Evolutionary conservation across 257 asterid genomes (phyloP).

Genomic region (Solanum chmielewskii): DNA sequence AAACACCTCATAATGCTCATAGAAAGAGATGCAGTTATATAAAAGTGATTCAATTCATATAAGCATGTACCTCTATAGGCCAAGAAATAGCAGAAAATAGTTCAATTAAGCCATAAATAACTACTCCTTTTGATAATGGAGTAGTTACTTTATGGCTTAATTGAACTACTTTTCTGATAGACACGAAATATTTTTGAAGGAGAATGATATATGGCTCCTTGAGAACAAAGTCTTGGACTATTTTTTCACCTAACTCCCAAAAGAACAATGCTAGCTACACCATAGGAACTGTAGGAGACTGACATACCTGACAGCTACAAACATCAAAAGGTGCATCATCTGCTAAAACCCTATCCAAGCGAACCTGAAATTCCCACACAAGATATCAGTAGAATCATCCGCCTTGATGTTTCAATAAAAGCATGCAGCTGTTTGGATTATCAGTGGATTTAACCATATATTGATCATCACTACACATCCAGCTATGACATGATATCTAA

Average conservation of each 20-base stretch:
- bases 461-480: not conserved
- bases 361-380: conserved; percentile 40
- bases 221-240: not conserved
- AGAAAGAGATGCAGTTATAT: not conserved
- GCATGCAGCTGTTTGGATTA: not conserved
- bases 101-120: not conserved
- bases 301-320: conserved; percentile 90
- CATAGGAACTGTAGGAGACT: not conserved
- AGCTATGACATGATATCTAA: not conserved
- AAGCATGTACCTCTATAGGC: not conserved
- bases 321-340: conserved; percentile 94
- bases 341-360: conserved; percentile 63
- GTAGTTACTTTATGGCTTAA: not conserved
- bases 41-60: not conserved
- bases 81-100: not conserved
- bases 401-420: not conserved
- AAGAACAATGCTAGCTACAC: not conserved
- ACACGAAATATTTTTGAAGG: not conserved
- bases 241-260: not conserved
- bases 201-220: not conserved
- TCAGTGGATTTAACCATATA: not conserved
- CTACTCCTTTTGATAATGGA: not conserved
- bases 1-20: not conserved
- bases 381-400: not conserved
- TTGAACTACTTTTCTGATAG: not conserved